Evolutionary conservation across 805 yeast genomes (phyloP).

Genomic region (Pichia eremophila): DNA sequence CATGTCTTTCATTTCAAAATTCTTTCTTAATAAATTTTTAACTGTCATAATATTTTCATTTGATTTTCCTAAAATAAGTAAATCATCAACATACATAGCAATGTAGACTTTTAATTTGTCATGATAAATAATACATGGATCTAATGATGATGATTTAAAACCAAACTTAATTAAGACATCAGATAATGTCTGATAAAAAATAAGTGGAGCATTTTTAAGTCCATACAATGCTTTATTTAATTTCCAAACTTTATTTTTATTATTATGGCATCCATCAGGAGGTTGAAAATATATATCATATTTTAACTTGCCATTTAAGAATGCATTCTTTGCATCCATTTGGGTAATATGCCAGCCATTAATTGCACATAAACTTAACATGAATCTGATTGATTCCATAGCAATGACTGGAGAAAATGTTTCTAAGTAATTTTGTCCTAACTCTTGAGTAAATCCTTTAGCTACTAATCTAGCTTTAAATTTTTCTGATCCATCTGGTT

Average conservation of each 20-base stretch:
- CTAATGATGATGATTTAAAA: background rate
- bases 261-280: background rate
- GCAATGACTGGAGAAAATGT: constrained; percentile 4
- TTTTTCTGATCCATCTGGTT: background rate
- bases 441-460: constrained; percentile 6
- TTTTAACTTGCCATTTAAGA: constrained; percentile 7
- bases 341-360: constrained; percentile 1
- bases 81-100: constrained; percentile 1
- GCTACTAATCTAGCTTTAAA: constrained; percentile 8
- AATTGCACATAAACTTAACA: background rate
- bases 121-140: constrained; percentile 3
- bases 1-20: constrained; percentile 2
- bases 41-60: background rate
- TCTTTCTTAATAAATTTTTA: background rate
- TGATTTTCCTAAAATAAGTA: background rate
- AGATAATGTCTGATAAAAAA: background rate
- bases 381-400: constrained; percentile 1
- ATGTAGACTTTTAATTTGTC: background rate
- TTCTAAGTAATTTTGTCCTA: constrained; percentile 4
- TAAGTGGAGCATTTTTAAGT: constrained; percentile 1
- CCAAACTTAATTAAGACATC: background rate
- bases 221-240: constrained; percentile 2
- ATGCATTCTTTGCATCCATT: constrained; percentile 8
- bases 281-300: constrained; percentile 4
- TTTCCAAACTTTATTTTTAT: background rate